These are phyloP conservation scores for Neurospora intermedia DNA, from an alignment of 495 filamentous ascomycete genomes.

Conservation along the genomic window DNA sequence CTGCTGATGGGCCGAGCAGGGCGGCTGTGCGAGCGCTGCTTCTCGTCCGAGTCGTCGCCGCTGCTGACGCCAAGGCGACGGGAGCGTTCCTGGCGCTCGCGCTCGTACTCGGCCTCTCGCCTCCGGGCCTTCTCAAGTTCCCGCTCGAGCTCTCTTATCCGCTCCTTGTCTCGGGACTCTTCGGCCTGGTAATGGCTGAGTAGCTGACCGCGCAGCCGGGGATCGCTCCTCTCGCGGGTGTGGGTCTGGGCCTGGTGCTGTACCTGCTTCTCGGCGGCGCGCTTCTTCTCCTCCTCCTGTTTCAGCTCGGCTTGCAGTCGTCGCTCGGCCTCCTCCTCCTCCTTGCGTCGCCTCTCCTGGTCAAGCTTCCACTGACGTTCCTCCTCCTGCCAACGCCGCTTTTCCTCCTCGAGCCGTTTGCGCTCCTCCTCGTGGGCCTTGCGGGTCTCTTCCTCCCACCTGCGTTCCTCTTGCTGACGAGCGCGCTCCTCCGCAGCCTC, in stretches of 20 bases:
- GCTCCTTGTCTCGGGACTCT: slow-evolving; percentile 30
- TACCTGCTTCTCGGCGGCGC: slow-evolving; percentile 62
- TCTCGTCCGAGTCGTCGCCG: slow-evolving; percentile 29
- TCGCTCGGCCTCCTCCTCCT: slow-evolving; percentile 71
- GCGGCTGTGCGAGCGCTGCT: slow-evolving; percentile 31
- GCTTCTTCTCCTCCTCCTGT: slow-evolving; percentile 64
- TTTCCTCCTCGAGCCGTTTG: slow-evolving; percentile 54
- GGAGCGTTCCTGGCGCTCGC: slow-evolving; percentile 56
- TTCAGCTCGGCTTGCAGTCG: slow-evolving; percentile 29
- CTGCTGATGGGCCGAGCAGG: slow-evolving; percentile 44
- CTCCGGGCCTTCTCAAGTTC: slow-evolving; percentile 79
- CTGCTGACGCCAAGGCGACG: slow-evolving; percentile 24
- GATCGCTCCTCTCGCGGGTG: slow-evolving; percentile 48
- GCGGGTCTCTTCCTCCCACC: slow-evolving; percentile 71
- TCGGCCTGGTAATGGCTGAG: slow-evolving; percentile 76
- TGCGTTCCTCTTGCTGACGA: slow-evolving; percentile 57
- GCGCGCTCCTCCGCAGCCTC: slow-evolving; percentile 63
- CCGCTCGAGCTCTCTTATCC: slow-evolving; percentile 72
- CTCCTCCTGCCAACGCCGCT: slow-evolving; percentile 75
- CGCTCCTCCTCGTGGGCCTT: slow-evolving; percentile 59
- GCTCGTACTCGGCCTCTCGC: slow-evolving; percentile 75
- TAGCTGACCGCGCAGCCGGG: slow-evolving; percentile 68
- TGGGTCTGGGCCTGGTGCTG: slow-evolving; percentile 55
- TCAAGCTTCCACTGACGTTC: slow-evolving; percentile 59
- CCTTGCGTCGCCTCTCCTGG: slow-evolving; percentile 71